Percentiles rank a stretch among this genome's conserved stretches.
Evolutionary conservation across 31 red algal species (phyloP).

Genomic region (Endocladia muricata): DNA sequence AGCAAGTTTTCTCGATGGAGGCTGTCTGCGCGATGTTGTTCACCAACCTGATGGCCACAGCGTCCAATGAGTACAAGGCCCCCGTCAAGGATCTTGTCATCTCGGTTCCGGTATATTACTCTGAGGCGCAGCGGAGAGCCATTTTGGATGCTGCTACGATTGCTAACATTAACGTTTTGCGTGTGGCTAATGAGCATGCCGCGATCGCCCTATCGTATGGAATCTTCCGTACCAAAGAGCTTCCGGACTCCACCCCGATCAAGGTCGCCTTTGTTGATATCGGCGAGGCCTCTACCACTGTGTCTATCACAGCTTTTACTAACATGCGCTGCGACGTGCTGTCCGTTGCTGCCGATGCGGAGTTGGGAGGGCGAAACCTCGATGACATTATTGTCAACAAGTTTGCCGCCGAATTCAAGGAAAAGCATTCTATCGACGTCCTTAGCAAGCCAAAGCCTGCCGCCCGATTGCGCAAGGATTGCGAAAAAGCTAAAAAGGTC

Average conservation of each 20-base stretch:
- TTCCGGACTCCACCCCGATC: constrained; percentile 79
- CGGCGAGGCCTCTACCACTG: constrained; percentile 82
- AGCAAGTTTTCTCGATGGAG: constrained; percentile 26
- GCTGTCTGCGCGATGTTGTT: constrained; percentile 38
- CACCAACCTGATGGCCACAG: constrained; percentile 69
- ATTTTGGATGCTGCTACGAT: constrained; percentile 81
- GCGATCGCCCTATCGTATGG: constrained; percentile 96
- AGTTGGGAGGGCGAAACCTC: constrained; percentile 83
- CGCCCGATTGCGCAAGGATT: constrained; percentile 69
- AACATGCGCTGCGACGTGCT: constrained; percentile 70
- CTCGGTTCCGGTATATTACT: constrained; percentile 96
- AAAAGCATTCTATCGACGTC: constrained; percentile 68
- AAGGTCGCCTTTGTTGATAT: constrained; percentile 97
- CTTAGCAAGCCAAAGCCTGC: constrained; percentile 63
- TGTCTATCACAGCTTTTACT: constrained; percentile 72
- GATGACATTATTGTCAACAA: constrained; percentile 90
- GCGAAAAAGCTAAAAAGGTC: constrained; percentile 93
- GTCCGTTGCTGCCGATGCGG: constrained; percentile 74
- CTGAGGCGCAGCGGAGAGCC: constrained; percentile 84
- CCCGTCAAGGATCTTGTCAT: constrained; percentile 88
- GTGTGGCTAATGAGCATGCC: constrained; percentile 93
- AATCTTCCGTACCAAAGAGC: constrained; percentile 85
- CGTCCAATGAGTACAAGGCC: constrained; percentile 66
- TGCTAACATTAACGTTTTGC: constrained; percentile 74
- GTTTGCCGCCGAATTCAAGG: constrained; percentile 81